phyloP scores from a whole-genome alignment of 2,329 filamentous ascomycete genomes.

The Fusarium globosum region DNA sequence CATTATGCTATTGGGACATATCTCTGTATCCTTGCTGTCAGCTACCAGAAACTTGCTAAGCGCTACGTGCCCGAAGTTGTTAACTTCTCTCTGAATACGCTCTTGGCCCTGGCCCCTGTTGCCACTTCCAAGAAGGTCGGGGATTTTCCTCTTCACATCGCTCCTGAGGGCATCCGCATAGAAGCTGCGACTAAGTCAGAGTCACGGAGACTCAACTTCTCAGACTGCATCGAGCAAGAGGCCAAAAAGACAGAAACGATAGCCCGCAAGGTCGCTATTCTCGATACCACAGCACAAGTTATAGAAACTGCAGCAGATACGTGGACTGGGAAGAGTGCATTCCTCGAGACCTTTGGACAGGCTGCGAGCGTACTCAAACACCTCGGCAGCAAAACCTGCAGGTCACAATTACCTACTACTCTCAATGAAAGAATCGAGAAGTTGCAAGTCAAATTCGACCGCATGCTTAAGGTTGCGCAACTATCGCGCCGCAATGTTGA shows the following conservation, averaged over 20 bases:
- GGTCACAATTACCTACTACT: constrained; percentile 60
- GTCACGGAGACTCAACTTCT: constrained; percentile 67
- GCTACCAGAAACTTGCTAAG: constrained; percentile 86
- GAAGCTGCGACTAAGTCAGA: constrained; percentile 53
- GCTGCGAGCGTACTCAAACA: constrained; percentile 68
- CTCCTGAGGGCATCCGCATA: constrained; percentile 63
- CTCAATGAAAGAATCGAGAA: constrained; percentile 57
- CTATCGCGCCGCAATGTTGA: constrained; percentile 80
- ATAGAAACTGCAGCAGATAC: constrained; percentile 75
- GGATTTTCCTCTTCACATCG: constrained; percentile 70
- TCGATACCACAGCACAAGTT: constrained; percentile 72
- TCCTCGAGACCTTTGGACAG: constrained; percentile 81
- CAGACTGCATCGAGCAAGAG: constrained; percentile 62
- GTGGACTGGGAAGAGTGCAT: constrained; percentile 80
- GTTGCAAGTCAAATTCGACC: constrained; percentile 58
- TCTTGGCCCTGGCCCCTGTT: constrained; percentile 73
- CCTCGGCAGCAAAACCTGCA: constrained; percentile 65
- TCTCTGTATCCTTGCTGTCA: constrained; percentile 79
- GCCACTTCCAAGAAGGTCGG: constrained; percentile 60
- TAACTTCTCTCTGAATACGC: constrained; percentile 81
- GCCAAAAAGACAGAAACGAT: constrained; percentile 49
- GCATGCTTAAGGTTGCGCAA: constrained; percentile 69
- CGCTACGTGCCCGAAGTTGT: constrained; percentile 90
- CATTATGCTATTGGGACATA: constrained; percentile 82
- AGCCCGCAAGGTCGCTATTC: constrained; percentile 65